phyloP scores from a whole-genome alignment of 148 eudicot genomes.

The Fagopyrum esculentum region DNA sequence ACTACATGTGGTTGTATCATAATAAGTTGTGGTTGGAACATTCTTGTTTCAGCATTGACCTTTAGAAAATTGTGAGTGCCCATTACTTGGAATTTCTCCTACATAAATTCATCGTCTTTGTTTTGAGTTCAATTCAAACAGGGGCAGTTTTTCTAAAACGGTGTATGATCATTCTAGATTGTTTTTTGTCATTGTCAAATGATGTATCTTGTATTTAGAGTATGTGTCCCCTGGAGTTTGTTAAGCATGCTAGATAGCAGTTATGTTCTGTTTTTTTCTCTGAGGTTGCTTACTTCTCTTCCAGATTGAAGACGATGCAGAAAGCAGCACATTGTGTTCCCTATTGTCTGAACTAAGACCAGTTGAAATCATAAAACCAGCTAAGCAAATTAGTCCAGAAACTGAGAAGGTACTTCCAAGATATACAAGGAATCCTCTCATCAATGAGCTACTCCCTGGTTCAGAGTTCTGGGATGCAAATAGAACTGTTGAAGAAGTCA shows the following conservation, averaged over 20 bases:
- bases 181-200: not conserved
- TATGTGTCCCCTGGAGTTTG: not conserved
- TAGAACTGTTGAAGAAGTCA: conserved; percentile 61
- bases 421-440: conserved; percentile 77
- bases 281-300: conserved; percentile 18
- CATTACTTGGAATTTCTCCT: not conserved
- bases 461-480: conserved; percentile 91
- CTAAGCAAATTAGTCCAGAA: conserved; percentile 63
- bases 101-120: not conserved
- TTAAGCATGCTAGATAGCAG: not conserved
- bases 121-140: not conserved
- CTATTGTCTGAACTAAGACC: conserved; percentile 84
- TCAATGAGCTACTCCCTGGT: conserved; percentile 74
- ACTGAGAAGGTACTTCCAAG: conserved; percentile 71
- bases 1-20: too few species aligned
- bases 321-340: conserved; percentile 77
- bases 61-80: not conserved
- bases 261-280: not conserved
- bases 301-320: conserved; percentile 85
- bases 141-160: not conserved
- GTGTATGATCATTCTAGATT: not conserved
- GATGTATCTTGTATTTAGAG: not conserved
- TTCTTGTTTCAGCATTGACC: conserved; percentile 7
- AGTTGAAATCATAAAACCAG: conserved; percentile 88
- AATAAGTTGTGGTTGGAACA: not conserved